Percentiles rank a stretch among this genome's conserved stretches.
phyloP scores from a whole-genome alignment of 345 rosid species.

The Heritiera littoralis region DNA sequence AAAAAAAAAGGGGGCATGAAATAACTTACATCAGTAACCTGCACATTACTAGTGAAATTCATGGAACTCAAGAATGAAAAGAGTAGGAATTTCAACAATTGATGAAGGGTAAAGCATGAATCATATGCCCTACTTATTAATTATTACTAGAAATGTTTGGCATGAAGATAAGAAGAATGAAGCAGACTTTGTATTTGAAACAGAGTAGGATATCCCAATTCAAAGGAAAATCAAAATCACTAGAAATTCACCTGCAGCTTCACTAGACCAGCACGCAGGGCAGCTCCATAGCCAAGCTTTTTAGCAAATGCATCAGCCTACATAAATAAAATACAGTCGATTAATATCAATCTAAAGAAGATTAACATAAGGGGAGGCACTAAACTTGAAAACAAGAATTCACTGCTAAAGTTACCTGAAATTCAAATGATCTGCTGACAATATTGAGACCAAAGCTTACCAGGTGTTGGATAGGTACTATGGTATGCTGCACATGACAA shows the following conservation, averaged over 20 bases:
- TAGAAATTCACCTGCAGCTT: constrained; percentile 77
- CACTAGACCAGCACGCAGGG: constrained; percentile 90
- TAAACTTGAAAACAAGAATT: constrained; percentile 12
- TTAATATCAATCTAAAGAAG: neutral
- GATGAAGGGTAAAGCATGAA: neutral
- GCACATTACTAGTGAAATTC: neutral
- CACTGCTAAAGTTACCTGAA: constrained; percentile 61
- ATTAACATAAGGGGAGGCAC: neutral
- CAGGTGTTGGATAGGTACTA: constrained; percentile 88
- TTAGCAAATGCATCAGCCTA: constrained; percentile 99
- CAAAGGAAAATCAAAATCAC: neutral
- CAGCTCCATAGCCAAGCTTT: constrained; percentile 77
- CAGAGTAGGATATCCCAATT: neutral
- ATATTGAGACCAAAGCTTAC: constrained; percentile 88
- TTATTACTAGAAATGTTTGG: neutral
- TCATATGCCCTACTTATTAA: neutral
- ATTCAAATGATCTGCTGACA: constrained; percentile 95
- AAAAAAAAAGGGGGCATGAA: neutral
- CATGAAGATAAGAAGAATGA: neutral
- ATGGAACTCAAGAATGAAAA: neutral
- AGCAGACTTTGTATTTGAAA: neutral
- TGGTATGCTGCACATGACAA: constrained; percentile 71
- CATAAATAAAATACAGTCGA: constrained; percentile 16
- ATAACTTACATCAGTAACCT: constrained; percentile 7
- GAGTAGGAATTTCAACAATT: neutral